These are phyloP conservation scores for Aspergillus pseudoviridinutans DNA, from an alignment of 2,329 filamentous ascomycete genomes.

Conservation along the genomic window DNA sequence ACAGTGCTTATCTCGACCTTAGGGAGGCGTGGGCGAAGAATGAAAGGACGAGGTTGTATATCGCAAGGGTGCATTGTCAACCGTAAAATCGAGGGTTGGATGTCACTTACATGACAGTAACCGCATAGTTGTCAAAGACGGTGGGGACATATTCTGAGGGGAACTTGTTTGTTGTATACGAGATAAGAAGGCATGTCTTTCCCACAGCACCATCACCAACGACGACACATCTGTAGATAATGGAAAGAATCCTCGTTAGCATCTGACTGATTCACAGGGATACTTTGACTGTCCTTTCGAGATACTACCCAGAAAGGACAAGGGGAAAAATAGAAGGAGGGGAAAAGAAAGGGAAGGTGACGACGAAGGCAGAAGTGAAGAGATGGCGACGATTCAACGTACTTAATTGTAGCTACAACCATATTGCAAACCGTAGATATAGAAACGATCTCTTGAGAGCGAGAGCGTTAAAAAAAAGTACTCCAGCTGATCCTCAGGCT, in stretches of 20 bases:
- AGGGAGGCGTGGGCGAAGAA: background rate
- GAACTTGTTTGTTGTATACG: slow-evolving; percentile 99
- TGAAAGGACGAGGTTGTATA: background rate
- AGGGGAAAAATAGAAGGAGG: slow-evolving; percentile 11
- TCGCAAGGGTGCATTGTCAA: background rate
- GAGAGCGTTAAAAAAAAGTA: slow-evolving; percentile 3
- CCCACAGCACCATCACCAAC: slow-evolving; percentile 99
- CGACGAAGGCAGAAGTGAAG: slow-evolving; percentile 8
- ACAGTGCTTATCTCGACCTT: background rate
- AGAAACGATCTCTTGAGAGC: slow-evolving; percentile 10
- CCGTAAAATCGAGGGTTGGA: background rate
- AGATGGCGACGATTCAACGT: slow-evolving; percentile 27
- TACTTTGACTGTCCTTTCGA: background rate
- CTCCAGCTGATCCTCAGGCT: background rate
- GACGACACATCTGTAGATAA: slow-evolving; percentile 76
- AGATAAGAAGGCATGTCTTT: slow-evolving; percentile 98
- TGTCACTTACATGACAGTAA: slow-evolving; percentile 91
- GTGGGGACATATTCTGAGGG: slow-evolving; percentile 99
- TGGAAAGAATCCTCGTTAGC: slow-evolving; percentile 15
- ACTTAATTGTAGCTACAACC: slow-evolving; percentile 64
- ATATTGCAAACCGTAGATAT: slow-evolving; percentile 34
- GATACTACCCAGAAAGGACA: slow-evolving; percentile 2
- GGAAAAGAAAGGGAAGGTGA: slow-evolving; percentile 6
- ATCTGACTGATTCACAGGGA: background rate
- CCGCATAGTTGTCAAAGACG: slow-evolving; percentile 99